phyloP scores from a whole-genome alignment of 139 green algal species.

The Micromonas pusilla region DNA sequence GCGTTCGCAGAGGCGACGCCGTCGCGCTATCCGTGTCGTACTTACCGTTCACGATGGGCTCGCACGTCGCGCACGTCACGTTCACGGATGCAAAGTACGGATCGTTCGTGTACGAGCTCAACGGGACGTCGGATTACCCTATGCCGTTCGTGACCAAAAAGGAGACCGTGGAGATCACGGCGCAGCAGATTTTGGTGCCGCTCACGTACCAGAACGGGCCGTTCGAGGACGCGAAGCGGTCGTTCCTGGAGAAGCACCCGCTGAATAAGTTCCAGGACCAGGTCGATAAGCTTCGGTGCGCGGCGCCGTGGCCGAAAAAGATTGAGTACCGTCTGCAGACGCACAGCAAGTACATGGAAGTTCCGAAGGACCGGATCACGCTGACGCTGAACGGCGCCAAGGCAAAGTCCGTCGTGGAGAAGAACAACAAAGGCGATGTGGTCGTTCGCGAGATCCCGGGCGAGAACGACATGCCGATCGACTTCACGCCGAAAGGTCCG shows the following conservation, averaged over 20 bases:
- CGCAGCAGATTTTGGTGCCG: conserved; percentile 32
- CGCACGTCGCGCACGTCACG: conserved; percentile 49
- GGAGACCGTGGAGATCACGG: conserved; percentile 11
- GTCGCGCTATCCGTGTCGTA: conserved; percentile 55
- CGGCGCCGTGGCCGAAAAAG: not conserved
- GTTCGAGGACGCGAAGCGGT: conserved; percentile 56
- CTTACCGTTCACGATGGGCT: conserved; percentile 59
- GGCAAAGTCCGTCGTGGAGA: not conserved
- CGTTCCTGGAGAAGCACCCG: conserved; percentile 64
- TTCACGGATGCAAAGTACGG: conserved; percentile 47
- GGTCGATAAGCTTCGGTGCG: conserved; percentile 36
- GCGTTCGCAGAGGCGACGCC: conserved; percentile 24
- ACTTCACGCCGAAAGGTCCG: conserved; percentile 43
- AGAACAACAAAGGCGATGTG: not conserved
- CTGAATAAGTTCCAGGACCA: conserved; percentile 55
- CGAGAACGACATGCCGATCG: conserved; percentile 43
- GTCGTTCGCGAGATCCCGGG: not conserved
- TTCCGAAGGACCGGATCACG: too few species aligned
- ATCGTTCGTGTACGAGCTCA: conserved; percentile 61
- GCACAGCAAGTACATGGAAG: not conserved
- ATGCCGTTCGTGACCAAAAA: conserved; percentile 17
- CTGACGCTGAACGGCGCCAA: too few species aligned
- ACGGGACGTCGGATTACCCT: conserved; percentile 48
- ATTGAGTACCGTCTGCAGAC: conserved; percentile 18
- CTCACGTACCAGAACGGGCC: conserved; percentile 40